Evolutionary conservation across 1,139 yeast species (phyloP).

Genomic region (Candida sanyaensis): DNA sequence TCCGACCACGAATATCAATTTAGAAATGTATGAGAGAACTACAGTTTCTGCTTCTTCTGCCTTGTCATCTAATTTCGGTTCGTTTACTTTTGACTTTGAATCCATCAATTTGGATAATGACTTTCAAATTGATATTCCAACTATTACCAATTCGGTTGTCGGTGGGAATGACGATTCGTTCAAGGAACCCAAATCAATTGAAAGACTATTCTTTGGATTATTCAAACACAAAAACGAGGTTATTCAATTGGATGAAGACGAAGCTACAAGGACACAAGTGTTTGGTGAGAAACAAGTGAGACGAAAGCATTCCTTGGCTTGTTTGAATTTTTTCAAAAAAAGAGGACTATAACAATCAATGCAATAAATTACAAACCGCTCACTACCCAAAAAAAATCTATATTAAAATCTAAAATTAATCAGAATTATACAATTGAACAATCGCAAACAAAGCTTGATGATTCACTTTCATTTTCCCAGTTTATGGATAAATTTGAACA

Average conservation of each 20-base stretch:
- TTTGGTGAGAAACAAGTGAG: background rate
- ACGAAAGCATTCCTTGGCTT: constrained; percentile 7
- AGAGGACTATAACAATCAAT: background rate
- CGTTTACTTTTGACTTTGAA: constrained; percentile 10
- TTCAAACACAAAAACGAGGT: background rate
- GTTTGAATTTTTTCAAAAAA: constrained; percentile 4
- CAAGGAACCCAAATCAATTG: background rate
- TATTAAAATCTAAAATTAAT: constrained; percentile 24
- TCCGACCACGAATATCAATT: background rate
- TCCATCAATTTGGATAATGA: constrained; percentile 6
- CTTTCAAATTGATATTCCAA: background rate
- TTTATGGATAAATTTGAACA: constrained; percentile 23
- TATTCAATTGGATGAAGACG: background rate
- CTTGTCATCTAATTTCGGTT: constrained; percentile 5
- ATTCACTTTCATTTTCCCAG: constrained; percentile 7
- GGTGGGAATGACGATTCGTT: background rate
- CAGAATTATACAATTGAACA: constrained; percentile 22
- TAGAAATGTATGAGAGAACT: constrained; percentile 7
- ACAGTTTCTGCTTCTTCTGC: background rate
- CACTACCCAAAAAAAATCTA: constrained; percentile 16
- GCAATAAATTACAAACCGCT: background rate
- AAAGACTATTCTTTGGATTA: background rate
- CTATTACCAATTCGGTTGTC: background rate
- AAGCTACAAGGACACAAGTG: background rate
- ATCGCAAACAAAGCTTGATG: constrained; percentile 18